These are phyloP conservation scores for Suhomyces tanzawaensis DNA, from an alignment of 805 yeast genomes.

Conservation along the genomic window DNA sequence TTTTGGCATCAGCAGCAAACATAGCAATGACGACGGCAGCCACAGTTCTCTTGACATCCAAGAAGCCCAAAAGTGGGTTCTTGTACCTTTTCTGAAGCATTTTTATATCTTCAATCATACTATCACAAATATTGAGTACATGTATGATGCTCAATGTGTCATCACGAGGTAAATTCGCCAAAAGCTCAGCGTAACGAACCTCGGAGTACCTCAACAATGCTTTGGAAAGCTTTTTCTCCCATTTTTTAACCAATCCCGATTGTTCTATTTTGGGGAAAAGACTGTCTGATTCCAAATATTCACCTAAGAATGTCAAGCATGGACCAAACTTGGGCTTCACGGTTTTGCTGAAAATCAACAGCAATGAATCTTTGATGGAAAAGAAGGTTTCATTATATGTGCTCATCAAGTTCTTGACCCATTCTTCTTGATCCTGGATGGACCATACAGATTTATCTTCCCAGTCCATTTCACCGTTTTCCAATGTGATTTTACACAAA, in stretches of 20 bases:
- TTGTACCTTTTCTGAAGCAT: conserved; percentile 58
- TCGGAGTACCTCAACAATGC: conserved; percentile 37
- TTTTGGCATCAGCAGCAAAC: conserved; percentile 52
- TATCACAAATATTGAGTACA: conserved; percentile 55
- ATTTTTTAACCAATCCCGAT: conserved; percentile 41
- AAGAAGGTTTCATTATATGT: conserved; percentile 48
- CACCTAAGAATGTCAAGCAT: conserved; percentile 46
- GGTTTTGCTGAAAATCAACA: conserved; percentile 39
- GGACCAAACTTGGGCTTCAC: conserved; percentile 61
- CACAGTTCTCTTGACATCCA: conserved; percentile 50
- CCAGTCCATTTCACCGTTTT: conserved; percentile 34
- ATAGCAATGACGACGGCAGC: conserved; percentile 50
- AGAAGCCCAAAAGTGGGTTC: conserved; percentile 56
- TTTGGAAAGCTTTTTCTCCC: conserved; percentile 42
- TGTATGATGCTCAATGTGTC: conserved; percentile 52
- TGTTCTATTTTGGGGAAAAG: conserved; percentile 35
- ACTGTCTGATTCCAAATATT: conserved; percentile 48
- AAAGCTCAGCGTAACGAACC: conserved; percentile 35
- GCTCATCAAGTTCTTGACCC: conserved; percentile 45
- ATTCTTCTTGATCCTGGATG: conserved; percentile 47
- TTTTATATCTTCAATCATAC: conserved; percentile 48
- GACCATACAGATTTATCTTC: conserved; percentile 32
- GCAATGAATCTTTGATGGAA: conserved; percentile 42
- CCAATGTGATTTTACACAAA: conserved; percentile 27
- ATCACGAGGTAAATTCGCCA: conserved; percentile 56